Evolutionary conservation across 768 basidiomycete species (phyloP), one percentile per base, ranked within the genome.

Genomic region (Serpula lacrymans): DNA sequence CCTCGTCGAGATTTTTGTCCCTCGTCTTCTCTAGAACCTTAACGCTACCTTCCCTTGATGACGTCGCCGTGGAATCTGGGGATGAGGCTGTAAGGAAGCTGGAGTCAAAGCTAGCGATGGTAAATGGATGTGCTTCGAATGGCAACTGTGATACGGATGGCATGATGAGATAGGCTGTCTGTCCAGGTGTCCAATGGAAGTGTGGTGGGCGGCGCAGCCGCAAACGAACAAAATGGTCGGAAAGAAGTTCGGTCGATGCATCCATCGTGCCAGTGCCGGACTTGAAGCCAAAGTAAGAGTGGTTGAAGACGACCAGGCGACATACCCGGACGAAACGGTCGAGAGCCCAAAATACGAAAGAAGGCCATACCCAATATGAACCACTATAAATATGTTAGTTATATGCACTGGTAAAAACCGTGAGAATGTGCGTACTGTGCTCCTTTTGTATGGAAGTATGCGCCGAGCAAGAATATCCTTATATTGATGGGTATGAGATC

Each of bases 41-140:
- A 27, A 40, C 34, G 9, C 22, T 27, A 14, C 39, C 40, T 29
- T 32, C 32, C n/a, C 3, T 11, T 18, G 43, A 1, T 22, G 43
- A 20, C 3, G 10, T 41, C 34, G 11, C 10, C 16, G 33, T 27
- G 13, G 4, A 6, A 12, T 37, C 43, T 12, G 24, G 14, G 12
- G 26, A 11, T 7, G 42, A 32, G 10, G 17, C 24, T 17, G 16
- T 14, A 43, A 60, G 57, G 4, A 53, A 10, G 11, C 37, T 2
- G 10, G 54, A 51, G 32, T 68, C 62, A 6, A 70, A 51, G n/a
- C 62, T 74, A 5, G 75, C 64, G 40, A 82, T 80, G 0, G 80
- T 79, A 57, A 83, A 82, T 2, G 81, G 81, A 44, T 82, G 81
- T 0, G 75, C 58, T 54, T 82, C 75, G 22, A 73, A 67, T 5